phyloP scores from a whole-genome alignment of 495 filamentous ascomycete species.

The Evansstolkia leycettana region DNA sequence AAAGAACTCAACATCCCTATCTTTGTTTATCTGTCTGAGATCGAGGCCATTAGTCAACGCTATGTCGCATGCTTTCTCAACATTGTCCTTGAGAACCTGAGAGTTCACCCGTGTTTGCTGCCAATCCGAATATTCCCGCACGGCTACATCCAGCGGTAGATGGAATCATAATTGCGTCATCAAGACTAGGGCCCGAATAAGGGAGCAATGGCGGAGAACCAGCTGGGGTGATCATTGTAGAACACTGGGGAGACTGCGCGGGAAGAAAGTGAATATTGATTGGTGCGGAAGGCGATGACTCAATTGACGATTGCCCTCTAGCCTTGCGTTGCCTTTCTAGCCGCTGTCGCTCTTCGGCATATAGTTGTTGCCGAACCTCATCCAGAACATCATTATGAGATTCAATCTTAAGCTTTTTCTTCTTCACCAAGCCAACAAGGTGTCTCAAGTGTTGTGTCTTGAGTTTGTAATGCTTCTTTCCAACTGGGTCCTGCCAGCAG shows the following conservation, averaged over 20 bases:
- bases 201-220: too few species aligned
- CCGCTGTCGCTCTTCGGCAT: slow-evolving; percentile 17
- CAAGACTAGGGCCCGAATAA: too few species aligned
- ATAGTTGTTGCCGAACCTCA: slow-evolving; percentile 14
- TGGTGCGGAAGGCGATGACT: slow-evolving; percentile 1
- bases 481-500: slow-evolving; percentile 19
- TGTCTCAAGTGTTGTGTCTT: slow-evolving; percentile 13
- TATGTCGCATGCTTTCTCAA: slow-evolving; percentile 3
- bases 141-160: slow-evolving; percentile 4
- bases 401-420: slow-evolving; percentile 6
- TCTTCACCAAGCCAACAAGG: slow-evolving; percentile 13
- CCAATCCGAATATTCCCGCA: slow-evolving; percentile 11
- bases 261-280: slow-evolving; percentile 14
- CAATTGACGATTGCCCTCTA: not conserved
- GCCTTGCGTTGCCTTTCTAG: slow-evolving; percentile 10
- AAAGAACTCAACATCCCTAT: slow-evolving; percentile 16
- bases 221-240: not conserved
- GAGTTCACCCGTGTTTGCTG: slow-evolving; percentile 10
- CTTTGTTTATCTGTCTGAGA: slow-evolving; percentile 13
- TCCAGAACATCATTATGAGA: slow-evolving; percentile 15
- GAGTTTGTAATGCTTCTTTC: slow-evolving; percentile 21
- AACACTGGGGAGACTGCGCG: slow-evolving; percentile 1
- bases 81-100: slow-evolving; percentile 1
- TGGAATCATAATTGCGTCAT: slow-evolving; percentile 3
- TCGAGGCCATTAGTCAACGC: slow-evolving; percentile 13